Evolutionary conservation across 768 basidiomycete species (phyloP).

Genomic region (Boletus rufocinnamomeus): DNA sequence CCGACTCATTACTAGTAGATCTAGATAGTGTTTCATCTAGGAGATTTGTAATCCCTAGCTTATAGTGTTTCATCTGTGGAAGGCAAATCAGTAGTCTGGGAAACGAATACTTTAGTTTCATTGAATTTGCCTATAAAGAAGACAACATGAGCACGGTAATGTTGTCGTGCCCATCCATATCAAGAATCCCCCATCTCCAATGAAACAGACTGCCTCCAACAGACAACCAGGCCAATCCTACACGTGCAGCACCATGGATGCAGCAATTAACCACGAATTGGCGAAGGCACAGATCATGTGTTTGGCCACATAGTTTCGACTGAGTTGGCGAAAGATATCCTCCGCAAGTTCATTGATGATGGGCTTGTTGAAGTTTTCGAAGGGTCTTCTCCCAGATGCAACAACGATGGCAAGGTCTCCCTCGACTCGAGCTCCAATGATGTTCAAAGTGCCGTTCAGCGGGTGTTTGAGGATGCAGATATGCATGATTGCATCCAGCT

Average conservation of each 20-base stretch:
- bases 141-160: not conserved
- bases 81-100: too few relatives aligned
- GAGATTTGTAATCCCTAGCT: too few relatives aligned
- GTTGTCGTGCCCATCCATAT: not conserved
- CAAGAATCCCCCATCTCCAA: not conserved
- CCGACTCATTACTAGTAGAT: too few relatives aligned
- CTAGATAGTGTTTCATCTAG: too few relatives aligned
- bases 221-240: not conserved
- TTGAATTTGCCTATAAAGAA: too few relatives aligned
- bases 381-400: not conserved
- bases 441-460: not conserved
- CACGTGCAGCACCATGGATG: not conserved
- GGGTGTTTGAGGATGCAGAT: not conserved
- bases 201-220: not conserved
- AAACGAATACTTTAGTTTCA: too few relatives aligned
- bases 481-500: not conserved
- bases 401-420: not conserved
- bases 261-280: slow-evolving; percentile 6
- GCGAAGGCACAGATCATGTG: slow-evolving; percentile 9
- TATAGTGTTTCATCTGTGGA: too few relatives aligned
- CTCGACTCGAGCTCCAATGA: not conserved
- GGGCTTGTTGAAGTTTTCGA: not conserved
- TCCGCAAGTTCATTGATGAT: not conserved
- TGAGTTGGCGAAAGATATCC: not conserved
- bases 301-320: slow-evolving; percentile 9